phyloP scores from a whole-genome alignment of 352 stramenopile genomes.

The Pythium aquatile region DNA sequence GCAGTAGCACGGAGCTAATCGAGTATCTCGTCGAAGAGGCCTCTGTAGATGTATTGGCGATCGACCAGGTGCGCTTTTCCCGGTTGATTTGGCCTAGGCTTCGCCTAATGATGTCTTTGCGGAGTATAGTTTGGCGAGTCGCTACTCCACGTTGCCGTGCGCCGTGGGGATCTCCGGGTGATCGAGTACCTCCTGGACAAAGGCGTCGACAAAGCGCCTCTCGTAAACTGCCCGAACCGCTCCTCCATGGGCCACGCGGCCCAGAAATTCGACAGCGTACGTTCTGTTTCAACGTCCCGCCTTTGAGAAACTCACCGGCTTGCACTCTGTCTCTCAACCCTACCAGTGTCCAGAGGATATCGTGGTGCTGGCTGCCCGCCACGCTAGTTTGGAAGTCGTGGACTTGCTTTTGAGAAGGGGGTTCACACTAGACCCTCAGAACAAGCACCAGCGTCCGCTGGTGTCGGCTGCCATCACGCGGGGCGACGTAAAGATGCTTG shows the following conservation, averaged over 20 bases:
- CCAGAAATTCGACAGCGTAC: conserved; percentile 18
- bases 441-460: conserved; percentile 13
- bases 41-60: neutral
- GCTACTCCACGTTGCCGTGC: conserved; percentile 14
- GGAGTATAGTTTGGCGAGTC: conserved; percentile 11
- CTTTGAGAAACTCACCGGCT: too few relatives aligned
- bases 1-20: neutral
- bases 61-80: conserved; percentile 8
- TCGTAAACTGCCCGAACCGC: conserved; percentile 17
- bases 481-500: conserved; percentile 6
- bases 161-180: neutral
- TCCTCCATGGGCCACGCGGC: conserved; percentile 3
- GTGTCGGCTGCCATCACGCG: conserved; percentile 7
- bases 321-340: too few relatives aligned
- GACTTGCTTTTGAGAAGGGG: conserved; percentile 3
- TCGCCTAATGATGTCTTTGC: too few relatives aligned
- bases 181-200: conserved; percentile 14
- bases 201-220: conserved; percentile 5
- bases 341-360: conserved; percentile 19
- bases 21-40: conserved; percentile 5
- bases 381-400: conserved; percentile 10
- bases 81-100: neutral
- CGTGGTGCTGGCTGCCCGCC: conserved; percentile 11
- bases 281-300: neutral
- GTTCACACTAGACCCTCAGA: conserved; percentile 7